Evolutionary conservation across 345 rosid genomes (phyloP).

Genomic region (Dovyalis caffra): DNA sequence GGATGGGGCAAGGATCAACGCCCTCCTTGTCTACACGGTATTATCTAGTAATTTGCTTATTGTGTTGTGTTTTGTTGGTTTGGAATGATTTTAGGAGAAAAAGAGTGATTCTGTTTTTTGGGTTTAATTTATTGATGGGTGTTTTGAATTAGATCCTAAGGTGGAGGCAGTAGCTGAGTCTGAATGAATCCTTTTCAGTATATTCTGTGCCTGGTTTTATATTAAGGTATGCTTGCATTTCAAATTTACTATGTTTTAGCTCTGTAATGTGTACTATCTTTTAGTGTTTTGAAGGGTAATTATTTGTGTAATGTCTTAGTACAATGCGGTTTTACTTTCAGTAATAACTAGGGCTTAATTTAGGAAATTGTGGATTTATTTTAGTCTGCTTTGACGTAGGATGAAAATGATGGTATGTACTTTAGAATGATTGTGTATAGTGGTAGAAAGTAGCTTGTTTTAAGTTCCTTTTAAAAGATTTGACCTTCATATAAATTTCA

Average conservation of each 20-base stretch:
- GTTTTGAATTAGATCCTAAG: conserved; percentile 50
- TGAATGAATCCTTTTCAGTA: conserved; percentile 24
- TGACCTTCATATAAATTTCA: not conserved
- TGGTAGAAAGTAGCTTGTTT: not conserved
- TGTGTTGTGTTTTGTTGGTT: not conserved
- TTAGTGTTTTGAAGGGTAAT: not conserved
- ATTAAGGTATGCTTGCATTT: not conserved
- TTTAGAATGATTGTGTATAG: not conserved
- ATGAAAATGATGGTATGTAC: not conserved
- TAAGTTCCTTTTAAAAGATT: not conserved
- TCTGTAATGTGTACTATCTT: too few relatives aligned
- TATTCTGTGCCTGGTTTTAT: not conserved
- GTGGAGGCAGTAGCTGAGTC: conserved; percentile 48
- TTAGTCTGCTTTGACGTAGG: not conserved
- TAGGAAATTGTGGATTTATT: not conserved
- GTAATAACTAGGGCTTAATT: not conserved
- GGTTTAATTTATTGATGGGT: not conserved
- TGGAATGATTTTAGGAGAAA: not conserved
- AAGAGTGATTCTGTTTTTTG: not conserved
- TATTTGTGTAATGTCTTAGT: not conserved
- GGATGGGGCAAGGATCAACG: conserved; percentile 99
- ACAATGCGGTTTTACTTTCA: not conserved
- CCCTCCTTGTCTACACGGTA: conserved; percentile 85
- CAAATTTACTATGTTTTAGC: not conserved
- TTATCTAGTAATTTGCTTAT: not conserved